phyloP scores from a whole-genome alignment of 176 grass and related monocot genomes.

The Oryza glaberrima region DNA sequence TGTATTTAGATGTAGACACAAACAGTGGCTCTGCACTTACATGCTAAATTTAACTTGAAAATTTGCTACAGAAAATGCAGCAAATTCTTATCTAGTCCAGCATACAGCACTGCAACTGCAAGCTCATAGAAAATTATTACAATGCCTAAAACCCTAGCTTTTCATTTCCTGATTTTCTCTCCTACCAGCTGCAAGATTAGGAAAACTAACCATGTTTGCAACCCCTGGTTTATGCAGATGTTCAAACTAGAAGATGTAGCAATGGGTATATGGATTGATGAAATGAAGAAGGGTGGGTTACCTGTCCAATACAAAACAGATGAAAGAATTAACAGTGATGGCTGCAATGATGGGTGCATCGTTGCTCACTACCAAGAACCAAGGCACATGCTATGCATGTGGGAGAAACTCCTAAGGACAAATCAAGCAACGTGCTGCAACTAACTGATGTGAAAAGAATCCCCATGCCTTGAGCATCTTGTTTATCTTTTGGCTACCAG shows the following conservation, averaged over 20 bases:
- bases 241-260: slow-evolving; percentile 99
- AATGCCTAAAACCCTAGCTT: slow-evolving; percentile 9
- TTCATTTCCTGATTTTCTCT: slow-evolving; percentile 18
- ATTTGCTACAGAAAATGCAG: slow-evolving; percentile 3
- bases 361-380: slow-evolving; percentile 95
- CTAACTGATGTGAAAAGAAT: slow-evolving; percentile 34
- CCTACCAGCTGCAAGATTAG: slow-evolving; percentile 4
- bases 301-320: slow-evolving; percentile 76
- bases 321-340: slow-evolving; percentile 62
- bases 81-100: not conserved
- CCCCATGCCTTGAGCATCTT: not conserved
- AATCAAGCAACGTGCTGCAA: slow-evolving; percentile 68
- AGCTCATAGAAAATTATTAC: slow-evolving; percentile 24
- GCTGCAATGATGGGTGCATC: slow-evolving; percentile 72
- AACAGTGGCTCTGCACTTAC: not conserved
- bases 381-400: slow-evolving; percentile 79
- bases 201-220: slow-evolving; percentile 35
- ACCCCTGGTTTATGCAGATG: slow-evolving; percentile 57
- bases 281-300: slow-evolving; percentile 66
- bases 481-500: not conserved
- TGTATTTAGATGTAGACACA: slow-evolving; percentile 19
- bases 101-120: not conserved
- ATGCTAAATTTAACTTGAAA: slow-evolving; percentile 20
- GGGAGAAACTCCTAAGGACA: slow-evolving; percentile 69
- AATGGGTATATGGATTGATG: slow-evolving; percentile 90